A percentile compares a stretch with the other conserved stretches of the same genome.
These are phyloP conservation scores for Cyclotella kingstonii DNA, from an alignment of 108 stramenopile genomes.

Conservation along the genomic window DNA sequence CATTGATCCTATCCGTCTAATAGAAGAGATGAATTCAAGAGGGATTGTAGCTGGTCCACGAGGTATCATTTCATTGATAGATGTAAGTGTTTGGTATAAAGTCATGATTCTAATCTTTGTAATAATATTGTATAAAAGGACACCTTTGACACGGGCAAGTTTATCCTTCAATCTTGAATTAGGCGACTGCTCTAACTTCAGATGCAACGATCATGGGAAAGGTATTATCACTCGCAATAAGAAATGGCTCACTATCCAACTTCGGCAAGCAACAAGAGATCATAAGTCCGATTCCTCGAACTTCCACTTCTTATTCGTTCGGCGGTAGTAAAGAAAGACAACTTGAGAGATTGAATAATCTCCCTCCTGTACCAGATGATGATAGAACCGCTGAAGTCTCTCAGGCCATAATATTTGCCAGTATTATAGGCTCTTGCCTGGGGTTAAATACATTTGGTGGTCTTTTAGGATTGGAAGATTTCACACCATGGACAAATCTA, in stretches of 20 bases:
- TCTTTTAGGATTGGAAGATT: conserved; percentile 50
- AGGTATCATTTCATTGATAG: conserved; percentile 74
- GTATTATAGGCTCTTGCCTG: conserved; percentile 67
- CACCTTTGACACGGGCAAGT: neutral
- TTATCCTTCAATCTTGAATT: neutral
- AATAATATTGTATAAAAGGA: neutral
- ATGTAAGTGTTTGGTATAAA: conserved; percentile 56
- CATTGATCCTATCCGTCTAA: conserved; percentile 68
- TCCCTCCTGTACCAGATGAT: conserved; percentile 74
- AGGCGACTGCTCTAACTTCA: conserved; percentile 72
- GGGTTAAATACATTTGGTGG: conserved; percentile 62
- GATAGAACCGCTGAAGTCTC: conserved; percentile 79
- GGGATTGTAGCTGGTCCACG: conserved; percentile 60
- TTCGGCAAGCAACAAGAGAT: conserved; percentile 64
- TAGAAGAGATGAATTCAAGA: conserved; percentile 80
- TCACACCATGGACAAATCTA: conserved; percentile 56
- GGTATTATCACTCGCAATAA: conserved; percentile 50
- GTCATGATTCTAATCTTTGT: conserved; percentile 6
- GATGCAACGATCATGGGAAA: conserved; percentile 70
- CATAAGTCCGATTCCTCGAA: conserved; percentile 53
- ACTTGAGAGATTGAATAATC: conserved; percentile 46
- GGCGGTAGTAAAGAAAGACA: conserved; percentile 48
- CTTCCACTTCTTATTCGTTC: conserved; percentile 31
- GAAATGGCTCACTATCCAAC: conserved; percentile 54
- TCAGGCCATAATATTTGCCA: conserved; percentile 60